Percentiles rank a stretch among this genome's conserved stretches.
Conservation (phyloP, 495 filamentous ascomycete genomes). For the Pyrenula massariospora region DNA sequence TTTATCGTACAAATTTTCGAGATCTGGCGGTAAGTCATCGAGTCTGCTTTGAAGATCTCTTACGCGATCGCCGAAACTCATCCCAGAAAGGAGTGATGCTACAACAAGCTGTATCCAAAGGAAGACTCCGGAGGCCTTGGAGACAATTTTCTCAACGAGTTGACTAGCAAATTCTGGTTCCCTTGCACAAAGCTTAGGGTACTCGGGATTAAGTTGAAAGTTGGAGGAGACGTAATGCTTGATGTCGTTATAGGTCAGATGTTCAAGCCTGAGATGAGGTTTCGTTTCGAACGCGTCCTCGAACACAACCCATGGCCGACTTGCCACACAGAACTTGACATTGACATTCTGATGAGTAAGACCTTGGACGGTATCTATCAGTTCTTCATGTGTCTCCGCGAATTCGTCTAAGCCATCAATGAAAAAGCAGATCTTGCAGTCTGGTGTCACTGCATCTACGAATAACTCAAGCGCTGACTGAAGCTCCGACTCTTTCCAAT, state of each 20-base stretch:
- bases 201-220: constrained; percentile 9
- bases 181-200: constrained; percentile 3
- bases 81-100: constrained; percentile 3
- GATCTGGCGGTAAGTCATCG: constrained; percentile 3
- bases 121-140: constrained; percentile 26
- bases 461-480: constrained; percentile 5
- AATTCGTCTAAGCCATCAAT: constrained; percentile 39
- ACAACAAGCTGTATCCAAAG: constrained; percentile 20
- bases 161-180: neutral
- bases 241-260: constrained; percentile 10
- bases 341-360: constrained; percentile 4
- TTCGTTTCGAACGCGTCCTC: constrained; percentile 17
- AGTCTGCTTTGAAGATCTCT: constrained; percentile 7
- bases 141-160: constrained; percentile 15
- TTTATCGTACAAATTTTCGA: constrained; percentile 7
- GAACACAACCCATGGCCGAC: constrained; percentile 35
- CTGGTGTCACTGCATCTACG: neutral
- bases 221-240: constrained; percentile 18
- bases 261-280: constrained; percentile 8
- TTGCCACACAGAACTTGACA: constrained; percentile 38
- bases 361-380: constrained; percentile 10
- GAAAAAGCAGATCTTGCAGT: constrained; percentile 26
- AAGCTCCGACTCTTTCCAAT: constrained; percentile 3
- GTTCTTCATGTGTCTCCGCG: constrained; percentile 13
- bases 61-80: constrained; percentile 4